Evolutionary conservation across 345 rosid genomes (phyloP).

Genomic region (Citrus sinensis): DNA sequence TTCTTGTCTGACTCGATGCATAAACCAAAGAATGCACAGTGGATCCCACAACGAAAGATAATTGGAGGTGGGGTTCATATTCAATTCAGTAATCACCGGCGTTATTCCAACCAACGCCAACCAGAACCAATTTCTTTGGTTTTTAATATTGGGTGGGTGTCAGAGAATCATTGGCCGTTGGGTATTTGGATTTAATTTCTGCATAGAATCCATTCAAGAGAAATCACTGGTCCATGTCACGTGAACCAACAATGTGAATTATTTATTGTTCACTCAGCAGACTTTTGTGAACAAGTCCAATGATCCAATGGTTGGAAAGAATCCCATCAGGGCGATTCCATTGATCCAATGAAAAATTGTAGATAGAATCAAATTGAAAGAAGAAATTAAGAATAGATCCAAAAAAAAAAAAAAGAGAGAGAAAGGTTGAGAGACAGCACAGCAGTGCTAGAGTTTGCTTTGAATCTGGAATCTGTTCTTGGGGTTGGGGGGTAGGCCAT

Average conservation of each 20-base stretch:
- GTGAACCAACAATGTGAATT: not conserved
- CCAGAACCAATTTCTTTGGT: no score
- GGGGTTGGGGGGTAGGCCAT: not conserved
- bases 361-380: not conserved
- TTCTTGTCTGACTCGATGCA: no score
- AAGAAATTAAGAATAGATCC: not conserved
- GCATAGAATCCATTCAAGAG: not conserved
- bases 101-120: not conserved
- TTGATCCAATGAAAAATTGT: not conserved
- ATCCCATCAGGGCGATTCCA: not conserved
- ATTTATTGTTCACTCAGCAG: not conserved
- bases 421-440: not conserved
- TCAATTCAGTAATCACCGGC: not conserved
- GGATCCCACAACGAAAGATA: not conserved
- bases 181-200: not conserved
- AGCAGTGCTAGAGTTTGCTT: not conserved
- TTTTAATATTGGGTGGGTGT: not conserved
- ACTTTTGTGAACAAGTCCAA: not conserved
- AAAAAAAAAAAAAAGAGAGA: no score
- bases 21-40: not conserved
- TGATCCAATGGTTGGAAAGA: not conserved
- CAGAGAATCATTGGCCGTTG: not conserved
- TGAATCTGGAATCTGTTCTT: not conserved
- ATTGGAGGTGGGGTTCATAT: not conserved
- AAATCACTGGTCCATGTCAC: not conserved